Conservation (phyloP, 2,329 filamentous ascomycete species). For the Gnomoniopsis smithogilvyi region DNA sequence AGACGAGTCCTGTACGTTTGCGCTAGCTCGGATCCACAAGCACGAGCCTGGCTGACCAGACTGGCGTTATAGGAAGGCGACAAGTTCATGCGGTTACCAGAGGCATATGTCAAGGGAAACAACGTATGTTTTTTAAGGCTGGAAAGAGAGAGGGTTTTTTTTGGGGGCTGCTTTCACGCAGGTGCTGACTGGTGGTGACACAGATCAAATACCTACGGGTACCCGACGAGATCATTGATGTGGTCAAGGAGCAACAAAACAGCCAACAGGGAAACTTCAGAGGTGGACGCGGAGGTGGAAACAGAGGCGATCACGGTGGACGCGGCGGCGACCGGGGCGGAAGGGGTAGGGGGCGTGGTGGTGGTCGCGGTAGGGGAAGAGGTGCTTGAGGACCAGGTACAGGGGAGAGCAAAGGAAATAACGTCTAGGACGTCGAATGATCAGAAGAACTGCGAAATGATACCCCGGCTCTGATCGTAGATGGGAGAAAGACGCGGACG, state of each 20-base stretch:
- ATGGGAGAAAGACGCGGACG: neutral
- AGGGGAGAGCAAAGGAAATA: conserved; percentile 1
- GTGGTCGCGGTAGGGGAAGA: conserved; percentile 26
- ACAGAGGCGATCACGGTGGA: conserved; percentile 57
- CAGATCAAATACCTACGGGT: conserved; percentile 98
- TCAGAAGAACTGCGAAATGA: neutral
- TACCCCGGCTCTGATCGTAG: neutral
- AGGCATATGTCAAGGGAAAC: conserved; percentile 96
- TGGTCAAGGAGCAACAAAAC: conserved; percentile 83
- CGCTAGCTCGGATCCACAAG: neutral
- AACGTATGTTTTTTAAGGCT: conserved; percentile 63
- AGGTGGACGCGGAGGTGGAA: conserved; percentile 55
- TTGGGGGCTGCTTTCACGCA: no score
- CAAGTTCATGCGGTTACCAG: conserved; percentile 85
- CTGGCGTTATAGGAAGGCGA: conserved; percentile 71
- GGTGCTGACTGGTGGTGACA: conserved; percentile 12
- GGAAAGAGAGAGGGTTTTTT: neutral
- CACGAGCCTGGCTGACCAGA: conserved; percentile 9
- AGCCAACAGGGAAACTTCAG: conserved; percentile 60
- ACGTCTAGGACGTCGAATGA: neutral
- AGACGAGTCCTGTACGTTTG: conserved; percentile 73
- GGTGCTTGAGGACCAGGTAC: conserved; percentile 15
- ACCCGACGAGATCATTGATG: conserved; percentile 92
- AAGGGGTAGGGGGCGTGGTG: conserved; percentile 36
- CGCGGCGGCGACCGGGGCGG: conserved; percentile 54